phyloP scores from a whole-genome alignment of 257 asterid species.

The Solanum chilense region DNA sequence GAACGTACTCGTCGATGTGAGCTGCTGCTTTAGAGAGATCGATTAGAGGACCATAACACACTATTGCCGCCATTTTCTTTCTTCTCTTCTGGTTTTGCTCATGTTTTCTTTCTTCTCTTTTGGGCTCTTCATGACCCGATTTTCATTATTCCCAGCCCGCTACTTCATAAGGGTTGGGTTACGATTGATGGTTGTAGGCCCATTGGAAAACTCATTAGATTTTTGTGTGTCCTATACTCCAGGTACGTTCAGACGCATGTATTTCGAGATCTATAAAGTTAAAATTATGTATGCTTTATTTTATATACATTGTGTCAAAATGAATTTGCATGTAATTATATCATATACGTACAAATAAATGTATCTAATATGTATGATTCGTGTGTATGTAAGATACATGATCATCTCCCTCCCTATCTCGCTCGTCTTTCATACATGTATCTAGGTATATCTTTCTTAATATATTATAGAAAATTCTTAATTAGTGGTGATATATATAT shows the following conservation, averaged over 20 bases:
- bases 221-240: accelerated
- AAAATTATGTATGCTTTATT: too few relatives aligned
- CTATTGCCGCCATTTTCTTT: slow-evolving; percentile 46
- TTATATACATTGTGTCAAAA: too few relatives aligned
- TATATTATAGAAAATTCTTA: too few relatives aligned
- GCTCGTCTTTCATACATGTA: too few relatives aligned
- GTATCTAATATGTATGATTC: too few relatives aligned
- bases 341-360: too few relatives aligned
- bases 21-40: slow-evolving; percentile 44
- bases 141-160: not conserved
- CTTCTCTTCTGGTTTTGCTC: not conserved
- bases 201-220: too few relatives aligned
- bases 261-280: not conserved
- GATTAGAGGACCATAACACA: slow-evolving; percentile 68
- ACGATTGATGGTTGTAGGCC: too few relatives aligned
- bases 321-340: too few relatives aligned
- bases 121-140: not conserved
- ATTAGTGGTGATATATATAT: too few relatives aligned
- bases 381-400: too few relatives aligned
- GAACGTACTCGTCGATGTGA: slow-evolving; percentile 47
- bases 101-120: not conserved
- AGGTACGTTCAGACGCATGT: not conserved
- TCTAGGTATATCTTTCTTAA: not conserved
- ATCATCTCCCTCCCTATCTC: not conserved
- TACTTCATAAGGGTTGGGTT: not conserved